Base-by-base conservation (phyloP, 176 grass and related monocot genomes). In the Themeda triandra region DNA sequence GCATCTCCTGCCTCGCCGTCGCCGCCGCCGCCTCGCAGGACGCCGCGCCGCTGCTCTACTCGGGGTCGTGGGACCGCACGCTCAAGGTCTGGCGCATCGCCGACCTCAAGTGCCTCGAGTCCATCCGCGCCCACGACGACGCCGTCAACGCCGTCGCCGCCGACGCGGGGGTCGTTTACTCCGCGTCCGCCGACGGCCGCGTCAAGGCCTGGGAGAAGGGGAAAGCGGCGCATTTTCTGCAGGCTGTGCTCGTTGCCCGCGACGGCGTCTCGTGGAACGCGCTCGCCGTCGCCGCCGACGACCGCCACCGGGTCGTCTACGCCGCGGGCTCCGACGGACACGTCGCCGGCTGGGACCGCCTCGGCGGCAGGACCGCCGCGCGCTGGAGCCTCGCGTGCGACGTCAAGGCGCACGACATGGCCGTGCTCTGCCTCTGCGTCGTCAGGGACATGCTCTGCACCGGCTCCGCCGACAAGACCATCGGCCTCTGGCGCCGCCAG, bases 1-100 rank as follows among this genome's bases (percentile, higher is more conserved):
- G 96, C 86, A 96, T 98, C 88, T 98, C 96, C 56, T 98, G 93
- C 89, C 93, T 98, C 80, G 89, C 96, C 39, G 91, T 90, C 23
- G 23, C 21, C 54, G 19, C 53, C 23, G 53, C 53, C 54, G 5
- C 17, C 17, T 19, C 1, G 49, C 87, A 92, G n/a, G 83, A 90
- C 41, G 93, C 90, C 78, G 53, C 75, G 6, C 2, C 42, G 53
- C 54, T 60, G n/a, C 79, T 95, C 3, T 98, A 98, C 89, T 98
- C 96, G 0, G 93, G 91, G 0, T 98, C 96, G 0, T 98, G 96
- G 96, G 96, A 98, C 80, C 89, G 79, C 86, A 98, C 93, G 29
- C 87, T 98, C 33, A 98, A 95, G 89, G 96, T 92, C 10, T 95
- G 96, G 93, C 88, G 93, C 39, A 74, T 89, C 73, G 84, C 96